These are phyloP conservation scores for Chaetomiaceae sp. DNA, from an alignment of 2,329 filamentous ascomycete genomes.

Conservation along the genomic window DNA sequence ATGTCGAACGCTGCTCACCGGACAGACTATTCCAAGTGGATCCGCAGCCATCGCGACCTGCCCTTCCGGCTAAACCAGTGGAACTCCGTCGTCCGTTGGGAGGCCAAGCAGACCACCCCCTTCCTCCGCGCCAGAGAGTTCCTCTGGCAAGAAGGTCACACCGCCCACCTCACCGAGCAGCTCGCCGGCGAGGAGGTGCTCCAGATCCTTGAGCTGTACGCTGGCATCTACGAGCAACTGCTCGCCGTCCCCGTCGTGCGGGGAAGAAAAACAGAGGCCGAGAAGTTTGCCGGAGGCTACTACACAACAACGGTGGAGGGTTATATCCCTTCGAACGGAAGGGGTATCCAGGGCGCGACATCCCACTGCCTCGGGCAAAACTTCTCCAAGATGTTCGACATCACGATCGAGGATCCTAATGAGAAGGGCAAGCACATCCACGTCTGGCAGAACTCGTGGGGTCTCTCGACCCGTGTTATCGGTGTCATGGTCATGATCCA, in stretches of 20 bases:
- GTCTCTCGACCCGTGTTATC: slow-evolving; percentile 92
- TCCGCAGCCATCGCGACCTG: slow-evolving; percentile 90
- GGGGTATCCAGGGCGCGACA: slow-evolving; percentile 94
- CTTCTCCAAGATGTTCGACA: slow-evolving; percentile 99
- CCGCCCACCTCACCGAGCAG: slow-evolving; percentile 79
- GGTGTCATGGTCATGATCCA: slow-evolving; percentile 99
- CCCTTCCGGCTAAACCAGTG: slow-evolving; percentile 95
- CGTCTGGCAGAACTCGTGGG: slow-evolving; percentile 99
- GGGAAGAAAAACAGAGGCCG: slow-evolving; percentile 92
- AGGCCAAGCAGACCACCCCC: slow-evolving; percentile 23
- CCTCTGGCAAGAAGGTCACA: slow-evolving; percentile 95
- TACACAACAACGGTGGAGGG: slow-evolving; percentile 97
- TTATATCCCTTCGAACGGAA: slow-evolving; percentile 91
- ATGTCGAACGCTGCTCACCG: slow-evolving; percentile 43
- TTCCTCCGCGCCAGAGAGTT: slow-evolving; percentile 94
- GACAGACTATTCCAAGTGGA: slow-evolving; percentile 83
- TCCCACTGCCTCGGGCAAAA: slow-evolving; percentile 95
- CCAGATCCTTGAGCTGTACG: slow-evolving; percentile 90
- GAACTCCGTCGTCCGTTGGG: slow-evolving; percentile 87
- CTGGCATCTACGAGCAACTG: slow-evolving; percentile 85
- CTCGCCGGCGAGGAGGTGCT: slow-evolving; percentile 80
- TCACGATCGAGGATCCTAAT: slow-evolving; percentile 88
- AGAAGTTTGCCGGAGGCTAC: slow-evolving; percentile 94
- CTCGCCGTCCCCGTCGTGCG: slow-evolving; percentile 93
- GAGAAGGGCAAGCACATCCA: slow-evolving; percentile 75